These are phyloP conservation scores for Brassica nigra DNA, from an alignment of 345 rosid genomes.

Conservation along the genomic window DNA sequence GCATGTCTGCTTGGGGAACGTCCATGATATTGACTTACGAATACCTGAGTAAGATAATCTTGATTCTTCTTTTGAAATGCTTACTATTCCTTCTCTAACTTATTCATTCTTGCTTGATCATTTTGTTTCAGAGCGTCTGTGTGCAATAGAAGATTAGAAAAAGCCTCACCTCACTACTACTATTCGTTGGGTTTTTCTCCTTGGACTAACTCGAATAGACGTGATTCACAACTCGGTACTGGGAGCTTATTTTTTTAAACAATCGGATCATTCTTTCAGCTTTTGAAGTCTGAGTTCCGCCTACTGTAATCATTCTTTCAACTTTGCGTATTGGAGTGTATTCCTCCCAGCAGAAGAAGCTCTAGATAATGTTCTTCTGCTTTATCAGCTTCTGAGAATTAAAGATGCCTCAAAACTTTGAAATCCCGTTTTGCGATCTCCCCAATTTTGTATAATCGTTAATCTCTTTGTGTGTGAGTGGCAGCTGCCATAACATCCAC, in stretches of 20 bases:
- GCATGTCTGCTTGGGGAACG: constrained; percentile 99
- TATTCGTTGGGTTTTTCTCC: constrained; percentile 13
- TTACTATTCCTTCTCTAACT: constrained; percentile 9
- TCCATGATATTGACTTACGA: constrained; percentile 95
- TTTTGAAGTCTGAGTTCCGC: constrained; percentile 36
- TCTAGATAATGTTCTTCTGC: constrained; percentile 23
- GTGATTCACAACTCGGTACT: constrained; percentile 15
- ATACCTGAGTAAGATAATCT: constrained; percentile 73
- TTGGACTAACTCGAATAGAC: constrained; percentile 33
- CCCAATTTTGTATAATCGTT: no score
- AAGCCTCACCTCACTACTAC: constrained; percentile 3
- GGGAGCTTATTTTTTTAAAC: constrained; percentile 27
- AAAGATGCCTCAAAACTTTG: not conserved
- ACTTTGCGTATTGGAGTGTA: constrained; percentile 33
- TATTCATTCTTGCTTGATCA: constrained; percentile 14
- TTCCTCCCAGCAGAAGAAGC: constrained; percentile 37
- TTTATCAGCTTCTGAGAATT: constrained; percentile 24
- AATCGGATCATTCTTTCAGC: constrained; percentile 34
- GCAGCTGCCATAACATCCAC: not conserved
- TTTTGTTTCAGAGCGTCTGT: constrained; percentile 65
- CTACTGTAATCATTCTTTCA: constrained; percentile 41
- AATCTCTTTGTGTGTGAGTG: no score
- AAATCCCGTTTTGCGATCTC: not conserved
- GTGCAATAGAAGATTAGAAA: constrained; percentile 63
- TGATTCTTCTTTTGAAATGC: not conserved